Evolutionary conservation across 1,284 basidiomycete genomes (phyloP).

Genomic region (Papiliotrema fonsecae): DNA sequence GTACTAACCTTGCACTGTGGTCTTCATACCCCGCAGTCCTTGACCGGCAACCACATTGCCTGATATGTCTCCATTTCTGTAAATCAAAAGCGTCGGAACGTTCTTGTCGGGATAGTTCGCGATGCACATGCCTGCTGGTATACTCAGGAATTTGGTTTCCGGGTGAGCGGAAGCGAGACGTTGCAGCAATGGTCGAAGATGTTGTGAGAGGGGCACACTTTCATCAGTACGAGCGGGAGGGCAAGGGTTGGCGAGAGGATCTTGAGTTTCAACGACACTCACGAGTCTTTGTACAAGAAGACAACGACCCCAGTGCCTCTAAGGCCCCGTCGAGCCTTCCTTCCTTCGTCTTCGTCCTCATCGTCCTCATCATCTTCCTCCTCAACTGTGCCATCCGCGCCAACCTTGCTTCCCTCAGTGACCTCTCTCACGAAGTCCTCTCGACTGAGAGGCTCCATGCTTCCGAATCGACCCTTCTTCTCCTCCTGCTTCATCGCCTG

Average conservation of each 20-base stretch:
- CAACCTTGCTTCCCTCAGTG: constrained; percentile 78
- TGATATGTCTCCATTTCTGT: constrained; percentile 81
- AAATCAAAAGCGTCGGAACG: constrained; percentile 86
- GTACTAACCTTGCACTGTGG: constrained; percentile 68
- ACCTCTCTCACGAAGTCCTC: constrained; percentile 94
- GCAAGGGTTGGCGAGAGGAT: too few relatives aligned
- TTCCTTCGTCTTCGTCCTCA: constrained; percentile 44
- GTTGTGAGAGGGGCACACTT: constrained; percentile 74
- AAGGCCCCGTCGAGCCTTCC: constrained; percentile 19
- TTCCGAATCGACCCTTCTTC: constrained; percentile 70
- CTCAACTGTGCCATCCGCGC: constrained; percentile 55
- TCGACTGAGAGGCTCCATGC: constrained; percentile 80
- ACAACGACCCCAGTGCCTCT: constrained; percentile 56
- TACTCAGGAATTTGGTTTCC: constrained; percentile 91
- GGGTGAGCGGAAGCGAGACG: constrained; percentile 76
- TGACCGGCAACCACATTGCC: constrained; percentile 73
- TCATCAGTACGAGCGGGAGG: not conserved
- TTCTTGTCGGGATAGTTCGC: constrained; percentile 89
- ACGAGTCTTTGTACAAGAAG: constrained; percentile 55
- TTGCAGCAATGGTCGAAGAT: constrained; percentile 66
- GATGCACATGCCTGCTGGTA: constrained; percentile 93
- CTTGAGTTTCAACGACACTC: constrained; percentile 16
- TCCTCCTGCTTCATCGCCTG: constrained; percentile 61
- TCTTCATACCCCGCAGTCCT: constrained; percentile 63
- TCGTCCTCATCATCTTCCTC: constrained; percentile 36